Conservation (phyloP, 148 eudicot species). For the Heliosperma pusillum region DNA sequence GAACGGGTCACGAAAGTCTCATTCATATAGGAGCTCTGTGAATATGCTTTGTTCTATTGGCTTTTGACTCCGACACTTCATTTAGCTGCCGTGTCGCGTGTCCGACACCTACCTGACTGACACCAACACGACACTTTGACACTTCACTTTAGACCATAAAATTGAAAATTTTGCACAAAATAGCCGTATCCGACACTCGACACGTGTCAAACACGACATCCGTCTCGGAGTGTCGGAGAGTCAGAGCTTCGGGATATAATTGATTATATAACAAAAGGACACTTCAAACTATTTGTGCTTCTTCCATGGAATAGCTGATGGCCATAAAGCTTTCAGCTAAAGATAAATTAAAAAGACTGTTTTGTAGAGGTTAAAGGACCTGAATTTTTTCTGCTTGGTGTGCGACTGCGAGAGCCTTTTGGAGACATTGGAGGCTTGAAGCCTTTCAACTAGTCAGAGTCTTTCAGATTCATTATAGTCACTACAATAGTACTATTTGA, state of each 20-base stretch:
- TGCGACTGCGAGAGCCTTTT: background rate
- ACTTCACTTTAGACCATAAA: too few relatives aligned
- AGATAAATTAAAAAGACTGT: background rate
- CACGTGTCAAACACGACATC: too few relatives aligned
- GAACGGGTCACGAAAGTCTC: background rate
- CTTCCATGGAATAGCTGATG: background rate
- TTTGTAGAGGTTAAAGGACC: background rate
- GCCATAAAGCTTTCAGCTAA: background rate
- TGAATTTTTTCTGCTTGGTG: background rate
- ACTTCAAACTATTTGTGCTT: background rate
- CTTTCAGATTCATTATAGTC: conserved; percentile 1
- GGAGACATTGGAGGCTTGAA: background rate
- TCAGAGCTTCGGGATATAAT: background rate
- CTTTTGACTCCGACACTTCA: too few relatives aligned
- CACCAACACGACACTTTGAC: too few relatives aligned
- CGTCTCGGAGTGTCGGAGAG: too few relatives aligned
- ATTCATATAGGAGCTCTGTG: background rate
- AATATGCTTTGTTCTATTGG: background rate
- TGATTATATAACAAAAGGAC: background rate
- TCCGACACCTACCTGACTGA: too few relatives aligned
- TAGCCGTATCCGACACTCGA: too few relatives aligned
- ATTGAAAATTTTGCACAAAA: too few relatives aligned
- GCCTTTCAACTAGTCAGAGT: background rate
- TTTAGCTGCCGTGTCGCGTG: too few relatives aligned
- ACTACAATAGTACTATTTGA: background rate